These are phyloP conservation scores for Ganoderma resinaceum DNA, from an alignment of 1,284 basidiomycete genomes.

Conservation along the genomic window DNA sequence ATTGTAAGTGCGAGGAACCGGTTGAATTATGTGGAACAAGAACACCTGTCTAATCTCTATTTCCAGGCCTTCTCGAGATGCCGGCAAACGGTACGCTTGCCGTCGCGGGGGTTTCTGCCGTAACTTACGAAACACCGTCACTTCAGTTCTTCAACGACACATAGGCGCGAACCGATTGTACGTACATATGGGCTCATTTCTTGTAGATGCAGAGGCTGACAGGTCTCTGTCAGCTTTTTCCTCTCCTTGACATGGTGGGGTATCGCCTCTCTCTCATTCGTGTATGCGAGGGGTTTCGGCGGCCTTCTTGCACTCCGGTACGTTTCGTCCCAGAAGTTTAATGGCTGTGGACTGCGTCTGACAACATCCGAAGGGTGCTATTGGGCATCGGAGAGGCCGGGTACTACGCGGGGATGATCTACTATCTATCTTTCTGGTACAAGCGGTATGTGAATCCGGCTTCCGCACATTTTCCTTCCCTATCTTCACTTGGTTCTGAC, in stretches of 20 bases:
- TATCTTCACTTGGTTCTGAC: constrained; percentile 4
- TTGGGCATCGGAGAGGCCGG: constrained; percentile 59
- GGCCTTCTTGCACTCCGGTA: constrained; percentile 55
- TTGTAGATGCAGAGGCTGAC: background rate
- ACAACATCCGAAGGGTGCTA: constrained; percentile 37
- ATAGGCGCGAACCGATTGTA: constrained; percentile 66
- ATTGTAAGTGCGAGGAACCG: constrained; percentile 46
- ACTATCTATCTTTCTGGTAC: constrained; percentile 63
- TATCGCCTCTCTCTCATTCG: constrained; percentile 56
- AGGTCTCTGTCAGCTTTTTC: constrained; percentile 52
- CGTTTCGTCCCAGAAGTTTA: background rate
- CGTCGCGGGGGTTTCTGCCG: background rate
- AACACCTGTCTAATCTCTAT: background rate
- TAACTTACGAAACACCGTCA: background rate
- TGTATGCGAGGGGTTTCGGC: constrained; percentile 60
- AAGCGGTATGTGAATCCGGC: constrained; percentile 25
- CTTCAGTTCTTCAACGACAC: constrained; percentile 55
- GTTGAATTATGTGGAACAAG: background rate
- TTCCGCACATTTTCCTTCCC: background rate
- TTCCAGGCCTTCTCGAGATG: constrained; percentile 58
- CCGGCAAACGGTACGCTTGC: constrained; percentile 53
- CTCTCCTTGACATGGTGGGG: constrained; percentile 60
- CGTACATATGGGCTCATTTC: background rate
- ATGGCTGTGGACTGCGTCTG: background rate
- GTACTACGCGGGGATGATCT: constrained; percentile 63